Conservation (phyloP, 2,329 filamentous ascomycete species). For the Phaeosphaeriaceae sp. region DNA sequence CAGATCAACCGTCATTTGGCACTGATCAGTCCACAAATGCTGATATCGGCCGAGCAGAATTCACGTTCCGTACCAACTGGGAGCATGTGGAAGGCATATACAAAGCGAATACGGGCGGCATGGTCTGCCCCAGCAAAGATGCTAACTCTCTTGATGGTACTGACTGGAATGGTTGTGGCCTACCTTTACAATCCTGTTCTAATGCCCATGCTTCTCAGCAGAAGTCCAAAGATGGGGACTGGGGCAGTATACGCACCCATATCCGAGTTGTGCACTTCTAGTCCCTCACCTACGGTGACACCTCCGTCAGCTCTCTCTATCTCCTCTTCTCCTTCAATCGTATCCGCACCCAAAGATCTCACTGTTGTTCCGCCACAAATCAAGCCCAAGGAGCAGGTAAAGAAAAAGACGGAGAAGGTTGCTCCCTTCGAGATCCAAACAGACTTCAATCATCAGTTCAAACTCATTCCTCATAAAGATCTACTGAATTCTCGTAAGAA, state of each 20-base stretch:
- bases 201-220: constrained; percentile 18
- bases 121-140: constrained; percentile 3
- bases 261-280: constrained; percentile 5
- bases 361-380: constrained; percentile 18
- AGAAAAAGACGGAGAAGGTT: constrained; percentile 34
- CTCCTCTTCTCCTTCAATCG: constrained; percentile 6
- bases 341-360: constrained; percentile 21
- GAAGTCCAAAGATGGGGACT: constrained; percentile 5
- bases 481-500: constrained; percentile 51
- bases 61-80: constrained; percentile 6
- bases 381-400: constrained; percentile 9
- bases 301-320: constrained; percentile 3
- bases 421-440: constrained; percentile 59
- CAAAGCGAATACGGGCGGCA: constrained; percentile 11
- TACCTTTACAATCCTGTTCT: constrained; percentile 20
- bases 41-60: constrained; percentile 4
- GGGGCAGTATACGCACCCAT: constrained; percentile 7
- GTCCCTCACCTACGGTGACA: constrained; percentile 6
- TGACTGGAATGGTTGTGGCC: constrained; percentile 25
- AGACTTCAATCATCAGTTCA: constrained; percentile 61
- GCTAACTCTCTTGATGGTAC: constrained; percentile 16
- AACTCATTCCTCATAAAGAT: constrained; percentile 57
- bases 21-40: constrained; percentile 34
- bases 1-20: constrained; percentile 49
- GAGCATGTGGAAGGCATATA: constrained; percentile 8